These are phyloP conservation scores for Dendrocalamus sinicus DNA, from an alignment of 176 grass and related monocot species.

Conservation along the genomic window DNA sequence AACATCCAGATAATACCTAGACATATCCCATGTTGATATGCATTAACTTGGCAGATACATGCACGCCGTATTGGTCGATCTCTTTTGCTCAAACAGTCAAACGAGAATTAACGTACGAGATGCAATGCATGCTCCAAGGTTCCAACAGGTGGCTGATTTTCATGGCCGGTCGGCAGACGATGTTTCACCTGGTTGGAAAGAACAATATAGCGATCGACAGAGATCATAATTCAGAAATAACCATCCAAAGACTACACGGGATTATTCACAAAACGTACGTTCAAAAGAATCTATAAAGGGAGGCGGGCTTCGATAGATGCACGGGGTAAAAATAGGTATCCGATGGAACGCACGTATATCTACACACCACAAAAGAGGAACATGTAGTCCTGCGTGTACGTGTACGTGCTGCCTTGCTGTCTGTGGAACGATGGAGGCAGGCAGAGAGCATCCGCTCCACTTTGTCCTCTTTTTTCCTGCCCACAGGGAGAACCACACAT, in stretches of 20 bases:
- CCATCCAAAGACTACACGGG: not conserved
- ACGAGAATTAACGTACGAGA: not conserved
- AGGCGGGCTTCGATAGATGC: not conserved
- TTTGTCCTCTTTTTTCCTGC: not conserved
- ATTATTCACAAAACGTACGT: not conserved
- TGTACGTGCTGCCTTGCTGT: no score
- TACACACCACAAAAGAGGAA: no score
- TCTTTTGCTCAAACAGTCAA: not conserved
- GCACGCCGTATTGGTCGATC: not conserved
- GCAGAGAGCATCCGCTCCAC: not conserved
- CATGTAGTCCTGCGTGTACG: no score
- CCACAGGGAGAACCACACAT: not conserved
- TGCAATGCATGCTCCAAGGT: not conserved
- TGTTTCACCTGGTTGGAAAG: not conserved
- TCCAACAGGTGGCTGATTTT: not conserved
- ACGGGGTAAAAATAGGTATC: not conserved
- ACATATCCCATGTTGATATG: no score
- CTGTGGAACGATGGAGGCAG: no score
- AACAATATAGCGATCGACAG: not conserved
- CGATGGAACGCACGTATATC: not conserved
- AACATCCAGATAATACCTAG: no score
- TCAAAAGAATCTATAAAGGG: not conserved
- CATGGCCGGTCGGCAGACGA: not conserved
- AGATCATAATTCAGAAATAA: not conserved
- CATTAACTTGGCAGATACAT: not conserved